Percentiles rank a stretch among this genome's conserved stretches.
Evolutionary conservation across 2,329 filamentous ascomycete species (phyloP).

Genomic region (Nothopassalora personata): DNA sequence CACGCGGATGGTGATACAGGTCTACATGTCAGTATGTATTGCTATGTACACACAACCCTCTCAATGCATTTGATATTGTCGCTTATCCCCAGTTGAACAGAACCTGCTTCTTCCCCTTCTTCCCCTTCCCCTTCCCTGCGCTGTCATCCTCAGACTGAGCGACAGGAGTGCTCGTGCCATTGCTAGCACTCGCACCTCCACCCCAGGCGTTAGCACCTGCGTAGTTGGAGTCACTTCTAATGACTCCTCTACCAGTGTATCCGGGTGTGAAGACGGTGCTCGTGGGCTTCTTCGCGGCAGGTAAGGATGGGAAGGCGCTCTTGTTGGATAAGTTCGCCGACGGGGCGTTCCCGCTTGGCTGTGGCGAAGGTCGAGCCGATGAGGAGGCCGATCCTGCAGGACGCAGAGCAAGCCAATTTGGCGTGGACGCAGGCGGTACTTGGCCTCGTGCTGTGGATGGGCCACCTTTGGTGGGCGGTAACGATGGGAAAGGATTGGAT

Average conservation of each 20-base stretch:
- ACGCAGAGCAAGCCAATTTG: constrained; percentile 29
- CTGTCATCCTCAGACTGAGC: constrained; percentile 22
- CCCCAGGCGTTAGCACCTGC: constrained; percentile 40
- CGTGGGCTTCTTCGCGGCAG: constrained; percentile 66
- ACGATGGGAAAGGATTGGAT: constrained; percentile 26
- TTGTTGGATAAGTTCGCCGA: constrained; percentile 26
- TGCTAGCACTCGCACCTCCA: constrained; percentile 24
- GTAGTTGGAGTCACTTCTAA: constrained; percentile 38
- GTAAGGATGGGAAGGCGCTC: constrained; percentile 78
- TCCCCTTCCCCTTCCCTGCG: constrained; percentile 42
- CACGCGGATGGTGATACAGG: too few relatives aligned
- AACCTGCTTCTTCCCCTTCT: constrained; percentile 49
- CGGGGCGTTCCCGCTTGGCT: constrained; percentile 35
- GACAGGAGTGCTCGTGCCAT: constrained; percentile 19
- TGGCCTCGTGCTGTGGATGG: constrained; percentile 12
- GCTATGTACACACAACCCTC: too few relatives aligned
- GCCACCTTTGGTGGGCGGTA: constrained; percentile 21
- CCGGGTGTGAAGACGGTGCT: constrained; percentile 50
- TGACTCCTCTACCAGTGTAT: constrained; percentile 42
- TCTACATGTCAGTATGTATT: too few relatives aligned
- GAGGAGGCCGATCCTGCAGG: constrained; percentile 26
- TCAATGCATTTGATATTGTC: background rate
- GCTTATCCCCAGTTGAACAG: constrained; percentile 45
- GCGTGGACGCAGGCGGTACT: constrained; percentile 18
- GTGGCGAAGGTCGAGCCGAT: constrained; percentile 29